These are phyloP conservation scores for Amanita pseudoporphyria DNA, from an alignment of 768 basidiomycete species.

Conservation along the genomic window DNA sequence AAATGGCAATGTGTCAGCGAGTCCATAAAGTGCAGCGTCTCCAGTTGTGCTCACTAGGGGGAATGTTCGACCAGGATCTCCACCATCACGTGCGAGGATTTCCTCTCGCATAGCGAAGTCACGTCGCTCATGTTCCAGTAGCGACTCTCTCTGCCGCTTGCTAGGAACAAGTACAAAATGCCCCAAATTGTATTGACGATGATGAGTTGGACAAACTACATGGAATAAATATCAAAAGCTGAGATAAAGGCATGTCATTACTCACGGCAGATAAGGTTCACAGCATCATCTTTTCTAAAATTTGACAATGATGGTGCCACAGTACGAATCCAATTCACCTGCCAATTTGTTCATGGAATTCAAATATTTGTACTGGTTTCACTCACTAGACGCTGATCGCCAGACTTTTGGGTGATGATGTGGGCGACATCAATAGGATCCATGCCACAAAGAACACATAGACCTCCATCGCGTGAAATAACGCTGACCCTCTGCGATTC, in stretches of 20 bases:
- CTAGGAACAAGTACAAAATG: conserved; percentile 8
- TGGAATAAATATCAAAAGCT: neutral
- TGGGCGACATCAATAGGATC: conserved; percentile 7
- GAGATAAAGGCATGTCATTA: neutral
- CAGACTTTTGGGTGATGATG: conserved; percentile 6
- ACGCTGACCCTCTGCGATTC: conserved; percentile 1
- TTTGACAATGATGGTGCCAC: conserved; percentile 2
- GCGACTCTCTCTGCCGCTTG: conserved; percentile 5
- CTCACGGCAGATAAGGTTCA: conserved; percentile 6
- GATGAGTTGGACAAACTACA: conserved; percentile 10
- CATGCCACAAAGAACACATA: conserved; percentile 6
- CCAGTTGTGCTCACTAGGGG: conserved; percentile 4
- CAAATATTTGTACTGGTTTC: neutral
- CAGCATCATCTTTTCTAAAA: conserved; percentile 7
- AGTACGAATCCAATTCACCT: conserved; percentile 7
- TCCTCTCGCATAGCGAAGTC: conserved; percentile 6
- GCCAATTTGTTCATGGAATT: neutral
- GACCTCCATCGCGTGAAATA: conserved; percentile 6
- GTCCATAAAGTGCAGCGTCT: neutral
- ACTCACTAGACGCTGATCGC: conserved; percentile 6
- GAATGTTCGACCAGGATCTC: conserved; percentile 7
- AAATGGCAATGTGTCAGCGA: neutral
- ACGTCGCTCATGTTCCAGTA: conserved; percentile 5
- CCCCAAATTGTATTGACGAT: conserved; percentile 7
- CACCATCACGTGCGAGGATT: conserved; percentile 4